phyloP scores from a whole-genome alignment of 2,329 filamentous ascomycete species.

The Ilyonectria mors-panacis region DNA sequence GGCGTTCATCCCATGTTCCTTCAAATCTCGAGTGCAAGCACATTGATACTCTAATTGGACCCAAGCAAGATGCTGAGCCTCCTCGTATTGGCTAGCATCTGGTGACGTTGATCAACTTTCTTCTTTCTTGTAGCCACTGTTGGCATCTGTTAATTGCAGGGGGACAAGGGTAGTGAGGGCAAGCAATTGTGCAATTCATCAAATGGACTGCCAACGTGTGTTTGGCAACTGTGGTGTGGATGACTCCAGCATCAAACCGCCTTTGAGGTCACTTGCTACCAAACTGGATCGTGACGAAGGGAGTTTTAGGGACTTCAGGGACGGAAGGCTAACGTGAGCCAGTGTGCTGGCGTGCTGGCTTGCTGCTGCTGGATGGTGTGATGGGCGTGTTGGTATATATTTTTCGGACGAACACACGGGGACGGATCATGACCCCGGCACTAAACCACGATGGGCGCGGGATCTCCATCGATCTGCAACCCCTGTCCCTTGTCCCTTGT shows the following conservation, averaged over 20 bases:
- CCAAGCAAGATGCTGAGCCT: background rate
- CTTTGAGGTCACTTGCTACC: background rate
- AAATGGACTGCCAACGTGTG: background rate
- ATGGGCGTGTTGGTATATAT: background rate
- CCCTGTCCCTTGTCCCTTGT: conserved; percentile 14
- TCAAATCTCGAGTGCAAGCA: background rate
- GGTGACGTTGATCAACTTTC: too few relatives aligned
- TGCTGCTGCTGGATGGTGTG: background rate
- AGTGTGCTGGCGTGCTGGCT: background rate
- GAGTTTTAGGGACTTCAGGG: background rate
- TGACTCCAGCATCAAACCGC: too few relatives aligned
- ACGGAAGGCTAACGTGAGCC: background rate
- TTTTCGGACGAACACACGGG: conserved; percentile 9
- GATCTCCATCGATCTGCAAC: conserved; percentile 32
- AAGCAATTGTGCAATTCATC: background rate
- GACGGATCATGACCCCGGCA: conserved; percentile 15
- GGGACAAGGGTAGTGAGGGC: background rate
- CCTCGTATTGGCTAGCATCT: background rate
- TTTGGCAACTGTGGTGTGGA: background rate
- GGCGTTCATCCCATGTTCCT: background rate
- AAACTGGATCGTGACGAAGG: too few relatives aligned
- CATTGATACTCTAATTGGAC: background rate
- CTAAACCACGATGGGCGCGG: conserved; percentile 15
- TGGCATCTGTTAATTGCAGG: background rate
- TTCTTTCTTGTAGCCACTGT: background rate